Base-by-base conservation (phyloP, 169 alveolate species). In the Eimeria sp. region DNA sequence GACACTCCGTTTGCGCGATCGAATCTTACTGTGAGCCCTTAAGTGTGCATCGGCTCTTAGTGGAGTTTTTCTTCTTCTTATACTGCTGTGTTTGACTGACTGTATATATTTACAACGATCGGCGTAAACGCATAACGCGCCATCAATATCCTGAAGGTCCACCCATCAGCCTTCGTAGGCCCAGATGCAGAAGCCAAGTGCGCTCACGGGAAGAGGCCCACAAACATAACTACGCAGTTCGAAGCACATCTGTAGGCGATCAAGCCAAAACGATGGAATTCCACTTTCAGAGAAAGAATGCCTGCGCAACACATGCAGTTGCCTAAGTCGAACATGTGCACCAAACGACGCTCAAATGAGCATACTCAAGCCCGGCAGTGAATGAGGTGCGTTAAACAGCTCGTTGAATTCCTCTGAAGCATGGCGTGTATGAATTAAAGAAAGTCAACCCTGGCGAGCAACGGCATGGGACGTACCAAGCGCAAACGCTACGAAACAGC, bases 101-200 rank as follows among this genome's bases (percentile, higher is more conserved):
- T 83, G 73, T 75, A 92, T 65, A 75, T 51, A 70, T 83, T 34
- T 70, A 82, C 89, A 11, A 78, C 96, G 9, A 93, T 49, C 73
- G 93, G 93, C 30, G 96, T 93, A 78, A 93, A 93, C 4, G 96
- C 92, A 58, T 63, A 93, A 30, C 96, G 96, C 51, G 96, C 88
- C 96, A 93, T 67, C 72, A 93, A 67, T 27, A 93, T 80, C 67
- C 96, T 93, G 88, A 80, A 30, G 47, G 51, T 34, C 4, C 22
- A 25, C 61, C 13, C 43, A 9, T 30, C 14, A 40, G 3, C 57
- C 25, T 58, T n/a, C 58, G 63, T 61, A 16, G 73, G 27, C 18
- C n/a, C 34, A 22, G 6, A 43, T 25, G 43, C 40, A 16, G 67
- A 14, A 34, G 67, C 54, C 72, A 40, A 61, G 78, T 22, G 47